These are phyloP conservation scores for Purpureocillium lavendulum DNA, from an alignment of 2,329 filamentous ascomycete genomes.

Conservation along the genomic window DNA sequence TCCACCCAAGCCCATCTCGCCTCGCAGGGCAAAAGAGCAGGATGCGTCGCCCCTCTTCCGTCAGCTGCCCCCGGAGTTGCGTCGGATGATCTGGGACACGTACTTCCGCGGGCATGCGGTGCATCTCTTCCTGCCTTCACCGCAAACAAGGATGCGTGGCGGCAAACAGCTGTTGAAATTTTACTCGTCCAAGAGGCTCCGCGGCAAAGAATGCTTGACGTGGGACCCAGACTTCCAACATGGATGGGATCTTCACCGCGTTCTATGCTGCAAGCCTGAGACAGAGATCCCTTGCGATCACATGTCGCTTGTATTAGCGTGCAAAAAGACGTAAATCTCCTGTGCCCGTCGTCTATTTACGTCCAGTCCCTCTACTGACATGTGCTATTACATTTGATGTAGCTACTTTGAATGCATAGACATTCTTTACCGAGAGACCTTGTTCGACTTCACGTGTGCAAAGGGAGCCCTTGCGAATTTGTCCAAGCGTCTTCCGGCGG, in stretches of 20 bases:
- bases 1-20: slow-evolving; percentile 9
- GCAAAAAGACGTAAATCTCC: slow-evolving; percentile 9
- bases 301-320: slow-evolving; percentile 7
- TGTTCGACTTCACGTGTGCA: slow-evolving; percentile 8
- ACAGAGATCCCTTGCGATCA: slow-evolving; percentile 4
- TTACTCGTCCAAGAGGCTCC: slow-evolving; percentile 2
- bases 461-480: slow-evolving; percentile 1
- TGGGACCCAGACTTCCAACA: slow-evolving; percentile 1
- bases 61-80: slow-evolving; percentile 8
- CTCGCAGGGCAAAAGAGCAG: slow-evolving; percentile 7
- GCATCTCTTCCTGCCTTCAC: slow-evolving; percentile 3
- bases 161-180: no score
- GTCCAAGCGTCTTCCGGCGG: slow-evolving; percentile 2
- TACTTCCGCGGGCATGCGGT: slow-evolving; percentile 8
- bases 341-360: slow-evolving; percentile 1
- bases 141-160: no score
- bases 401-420: slow-evolving; percentile 9
- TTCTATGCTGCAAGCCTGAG: not conserved
- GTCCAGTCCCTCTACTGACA: slow-evolving; percentile 4
- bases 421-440: slow-evolving; percentile 8
- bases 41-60: slow-evolving; percentile 7
- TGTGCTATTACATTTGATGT: slow-evolving; percentile 3
- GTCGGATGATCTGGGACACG: slow-evolving; percentile 9
- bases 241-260: not conserved
- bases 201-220: slow-evolving; percentile 6